phyloP scores from a whole-genome alignment of 345 rosid species.

The Linum tenue region DNA sequence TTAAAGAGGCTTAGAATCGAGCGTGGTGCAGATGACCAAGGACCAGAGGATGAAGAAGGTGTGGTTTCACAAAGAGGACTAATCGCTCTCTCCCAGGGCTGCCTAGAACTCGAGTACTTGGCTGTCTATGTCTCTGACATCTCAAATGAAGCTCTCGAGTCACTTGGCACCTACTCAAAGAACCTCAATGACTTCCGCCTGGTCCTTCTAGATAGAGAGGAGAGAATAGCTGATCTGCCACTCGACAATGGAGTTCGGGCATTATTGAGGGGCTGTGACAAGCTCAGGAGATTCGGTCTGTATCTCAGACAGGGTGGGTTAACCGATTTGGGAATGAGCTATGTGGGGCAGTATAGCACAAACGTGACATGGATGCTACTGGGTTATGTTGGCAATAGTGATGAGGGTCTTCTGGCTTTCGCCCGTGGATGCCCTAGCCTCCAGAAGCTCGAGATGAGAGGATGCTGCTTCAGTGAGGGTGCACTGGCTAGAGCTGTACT shows the following conservation, averaged over 20 bases:
- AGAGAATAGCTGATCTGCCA: slow-evolving; percentile 68
- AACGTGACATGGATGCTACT: slow-evolving; percentile 92
- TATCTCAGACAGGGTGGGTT: slow-evolving; percentile 76
- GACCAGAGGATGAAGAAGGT: slow-evolving; percentile 80
- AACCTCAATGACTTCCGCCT: slow-evolving; percentile 79
- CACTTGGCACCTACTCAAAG: slow-evolving; percentile 53
- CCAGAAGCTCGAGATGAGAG: slow-evolving; percentile 88
- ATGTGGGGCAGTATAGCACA: slow-evolving; percentile 60
- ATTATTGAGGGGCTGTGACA: slow-evolving; percentile 68
- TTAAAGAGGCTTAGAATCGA: slow-evolving; percentile 90
- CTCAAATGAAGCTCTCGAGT: slow-evolving; percentile 60
- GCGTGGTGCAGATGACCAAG: slow-evolving; percentile 84
- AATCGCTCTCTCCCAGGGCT: slow-evolving; percentile 75
- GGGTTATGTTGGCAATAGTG: slow-evolving; percentile 74
- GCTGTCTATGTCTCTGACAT: slow-evolving; percentile 88
- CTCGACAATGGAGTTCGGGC: slow-evolving; percentile 86
- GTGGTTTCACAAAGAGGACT: slow-evolving; percentile 82
- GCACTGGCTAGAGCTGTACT: slow-evolving; percentile 61
- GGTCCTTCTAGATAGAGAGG: slow-evolving; percentile 71
- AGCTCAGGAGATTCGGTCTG: slow-evolving; percentile 69
- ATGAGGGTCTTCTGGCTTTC: slow-evolving; percentile 64
- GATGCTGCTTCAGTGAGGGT: slow-evolving; percentile 71
- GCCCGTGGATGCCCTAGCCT: slow-evolving; percentile 80
- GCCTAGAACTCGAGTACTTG: slow-evolving; percentile 61
- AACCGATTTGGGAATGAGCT: slow-evolving; percentile 74